Evolutionary conservation across 208 protist genomes (phyloP).

Genomic region (Crithidia sp.): DNA sequence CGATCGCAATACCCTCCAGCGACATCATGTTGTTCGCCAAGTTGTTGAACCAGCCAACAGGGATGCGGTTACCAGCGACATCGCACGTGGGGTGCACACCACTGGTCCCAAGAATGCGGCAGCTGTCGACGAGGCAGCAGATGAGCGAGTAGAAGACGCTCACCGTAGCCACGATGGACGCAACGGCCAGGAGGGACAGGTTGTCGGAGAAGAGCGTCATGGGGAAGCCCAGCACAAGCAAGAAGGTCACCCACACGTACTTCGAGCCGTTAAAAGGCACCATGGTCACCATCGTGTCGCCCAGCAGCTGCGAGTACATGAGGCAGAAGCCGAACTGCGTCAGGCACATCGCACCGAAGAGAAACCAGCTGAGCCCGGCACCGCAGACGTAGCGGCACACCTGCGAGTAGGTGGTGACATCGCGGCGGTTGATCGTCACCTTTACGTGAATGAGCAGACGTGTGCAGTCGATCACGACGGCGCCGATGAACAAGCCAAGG

Average conservation of each 20-base stretch:
- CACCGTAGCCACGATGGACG: slow-evolving; percentile 65
- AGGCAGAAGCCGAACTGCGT: slow-evolving; percentile 90
- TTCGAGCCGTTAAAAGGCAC: slow-evolving; percentile 40
- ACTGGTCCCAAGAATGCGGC: slow-evolving; percentile 25
- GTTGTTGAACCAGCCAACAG: slow-evolving; percentile 68
- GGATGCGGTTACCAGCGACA: slow-evolving; percentile 34
- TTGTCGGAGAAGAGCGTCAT: slow-evolving; percentile 70
- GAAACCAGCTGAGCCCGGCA: slow-evolving; percentile 51
- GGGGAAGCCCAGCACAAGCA: slow-evolving; percentile 60
- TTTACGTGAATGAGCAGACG: slow-evolving; percentile 68
- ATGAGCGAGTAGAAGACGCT: slow-evolving; percentile 68
- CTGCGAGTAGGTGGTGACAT: slow-evolving; percentile 73
- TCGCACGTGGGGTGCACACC: slow-evolving; percentile 30
- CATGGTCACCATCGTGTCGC: slow-evolving; percentile 55
- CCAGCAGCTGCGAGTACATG: slow-evolving; percentile 77
- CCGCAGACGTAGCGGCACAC: slow-evolving; percentile 72
- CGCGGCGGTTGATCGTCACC: slow-evolving; percentile 60
- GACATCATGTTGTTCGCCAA: slow-evolving; percentile 81
- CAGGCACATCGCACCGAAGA: slow-evolving; percentile 67
- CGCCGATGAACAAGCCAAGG: slow-evolving; percentile 53
- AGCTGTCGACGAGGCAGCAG: slow-evolving; percentile 42
- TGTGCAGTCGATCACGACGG: slow-evolving; percentile 75
- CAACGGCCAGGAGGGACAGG: slow-evolving; percentile 60
- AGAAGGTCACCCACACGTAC: slow-evolving; percentile 57
- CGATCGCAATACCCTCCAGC: slow-evolving; percentile 77